Evolutionary conservation across 768 basidiomycete species (phyloP).

Genomic region (Botryobasidium botryosum): DNA sequence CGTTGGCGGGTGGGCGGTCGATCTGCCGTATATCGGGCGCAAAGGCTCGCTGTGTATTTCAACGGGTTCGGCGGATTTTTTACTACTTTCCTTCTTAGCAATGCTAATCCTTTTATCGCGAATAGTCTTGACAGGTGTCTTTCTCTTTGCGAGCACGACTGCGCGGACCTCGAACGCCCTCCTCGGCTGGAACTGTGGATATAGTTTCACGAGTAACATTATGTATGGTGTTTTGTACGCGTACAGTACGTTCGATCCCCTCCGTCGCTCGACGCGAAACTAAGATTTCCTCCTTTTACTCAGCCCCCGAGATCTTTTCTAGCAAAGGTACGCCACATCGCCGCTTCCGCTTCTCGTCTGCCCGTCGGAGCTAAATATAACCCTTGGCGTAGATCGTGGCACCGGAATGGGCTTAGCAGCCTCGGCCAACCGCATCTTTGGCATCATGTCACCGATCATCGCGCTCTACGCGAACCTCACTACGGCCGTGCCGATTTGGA

Average conservation of each 20-base stretch:
- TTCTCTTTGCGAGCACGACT: conserved; percentile 63
- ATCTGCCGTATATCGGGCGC: conserved; percentile 43
- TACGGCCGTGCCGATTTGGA: conserved; percentile 54
- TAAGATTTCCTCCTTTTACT: too few relatives aligned
- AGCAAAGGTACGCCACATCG: conserved; percentile 26
- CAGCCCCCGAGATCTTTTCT: conserved; percentile 55
- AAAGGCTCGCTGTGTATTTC: conserved; percentile 49
- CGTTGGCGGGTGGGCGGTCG: conserved; percentile 54
- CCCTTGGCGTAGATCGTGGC: too few relatives aligned
- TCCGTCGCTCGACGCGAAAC: too few relatives aligned
- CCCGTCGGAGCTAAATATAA: too few relatives aligned
- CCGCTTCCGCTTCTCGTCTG: conserved; percentile 10
- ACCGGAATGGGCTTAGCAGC: conserved; percentile 53
- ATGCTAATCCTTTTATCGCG: conserved; percentile 26
- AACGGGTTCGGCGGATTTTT: conserved; percentile 34
- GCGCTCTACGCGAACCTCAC: conserved; percentile 48
- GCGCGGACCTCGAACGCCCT: conserved; percentile 47
- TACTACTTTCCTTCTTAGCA: conserved; percentile 9
- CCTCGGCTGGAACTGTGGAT: conserved; percentile 69
- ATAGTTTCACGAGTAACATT: conserved; percentile 46
- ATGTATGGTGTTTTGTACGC: conserved; percentile 68
- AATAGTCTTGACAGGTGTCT: conserved; percentile 48
- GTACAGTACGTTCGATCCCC: too few relatives aligned
- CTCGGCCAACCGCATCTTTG: conserved; percentile 45
- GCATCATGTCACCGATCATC: conserved; percentile 52